Evolutionary conservation across 139 green algal species (phyloP), one percentile per base, ranked within the genome.

Genomic region (Micromonas commoda): DNA sequence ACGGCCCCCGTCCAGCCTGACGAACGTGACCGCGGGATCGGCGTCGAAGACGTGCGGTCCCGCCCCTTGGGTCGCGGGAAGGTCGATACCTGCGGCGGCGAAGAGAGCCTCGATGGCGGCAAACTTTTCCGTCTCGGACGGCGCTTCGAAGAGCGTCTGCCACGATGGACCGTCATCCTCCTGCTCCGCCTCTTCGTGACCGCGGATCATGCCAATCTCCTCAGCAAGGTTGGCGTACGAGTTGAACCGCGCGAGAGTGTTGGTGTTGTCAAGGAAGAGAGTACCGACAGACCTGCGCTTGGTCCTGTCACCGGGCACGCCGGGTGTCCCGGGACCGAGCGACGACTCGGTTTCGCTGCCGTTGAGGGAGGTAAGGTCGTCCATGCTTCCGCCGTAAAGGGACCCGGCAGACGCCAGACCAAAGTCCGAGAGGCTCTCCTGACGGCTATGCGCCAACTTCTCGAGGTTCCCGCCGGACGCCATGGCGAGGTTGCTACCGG

Each of bases 231-330:
- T 29, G 9, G 28, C 53, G 9, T 78, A 78, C 21, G 45, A 53
- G 26, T 68, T 32, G 28, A 65, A 69, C 21, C 57, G 54, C 72
- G 72, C 26, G 53, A 78, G 35, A 24, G 72, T 65, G 26, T 78
- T 78, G 5, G 60, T 34, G 34, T n/a, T 28, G 33, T 68, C 72
- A n/a, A 69, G 39, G 26, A 70, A 71, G 4, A 78, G 51, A 0
- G 28, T 68, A 20, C 57, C 72, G 2, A 78, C 52, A 29, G 34
- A 31, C 9, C 45, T 9, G 45, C 45, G 45, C 45, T 57, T 57
- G 9, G 45, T 9, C 9, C 45, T 9, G 16, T 16, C 45, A 16
- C 16, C 45, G 45, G 9, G 9, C 45, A 16, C 45, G 45, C 9
- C 45, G 45, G 45, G n/a, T n/a, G n/a, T n/a, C n/a, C n/a, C n/a